A percentile compares a stretch with the other conserved stretches of the same genome.
Conservation (phyloP, 257 asterid species). For the Solanum corneliomulleri region DNA sequence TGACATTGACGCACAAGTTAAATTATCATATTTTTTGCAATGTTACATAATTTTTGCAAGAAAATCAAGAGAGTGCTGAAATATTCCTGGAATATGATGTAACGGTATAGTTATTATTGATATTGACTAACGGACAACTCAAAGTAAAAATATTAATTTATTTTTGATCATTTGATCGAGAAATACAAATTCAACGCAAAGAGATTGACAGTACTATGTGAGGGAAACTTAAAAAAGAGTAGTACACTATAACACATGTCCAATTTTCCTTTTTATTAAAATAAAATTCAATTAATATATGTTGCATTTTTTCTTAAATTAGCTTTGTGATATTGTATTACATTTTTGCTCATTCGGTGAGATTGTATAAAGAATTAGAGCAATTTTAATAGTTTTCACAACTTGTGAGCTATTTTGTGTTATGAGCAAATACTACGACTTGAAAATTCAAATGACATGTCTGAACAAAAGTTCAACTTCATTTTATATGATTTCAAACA, state of each 20-base stretch:
- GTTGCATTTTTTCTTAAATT: not conserved
- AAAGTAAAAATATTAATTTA: too few species aligned
- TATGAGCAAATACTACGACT: not conserved
- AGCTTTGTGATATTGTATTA: not conserved
- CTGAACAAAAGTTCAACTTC: not conserved
- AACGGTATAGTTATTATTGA: not conserved
- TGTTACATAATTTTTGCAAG: too few species aligned
- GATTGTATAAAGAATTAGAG: not conserved
- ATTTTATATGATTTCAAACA: not conserved
- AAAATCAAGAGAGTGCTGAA: not conserved
- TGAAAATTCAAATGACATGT: too few species aligned
- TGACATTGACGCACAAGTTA: not conserved
- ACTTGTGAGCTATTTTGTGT: not conserved
- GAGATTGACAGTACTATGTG: not conserved
- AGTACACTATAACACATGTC: not conserved
- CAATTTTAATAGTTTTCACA: not conserved
- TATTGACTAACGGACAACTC: not conserved
- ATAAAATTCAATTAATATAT: too few species aligned
- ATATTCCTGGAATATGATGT: too few species aligned
- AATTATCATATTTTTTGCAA: not conserved
- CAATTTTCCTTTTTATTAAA: too few species aligned
- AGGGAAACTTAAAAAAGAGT: not conserved
- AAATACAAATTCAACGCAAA: not conserved
- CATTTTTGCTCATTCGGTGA: not conserved
- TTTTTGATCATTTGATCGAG: rapidly evolving